phyloP scores from a whole-genome alignment of 176 grass and related monocot genomes.

The Rhynchospora breviuscula region DNA sequence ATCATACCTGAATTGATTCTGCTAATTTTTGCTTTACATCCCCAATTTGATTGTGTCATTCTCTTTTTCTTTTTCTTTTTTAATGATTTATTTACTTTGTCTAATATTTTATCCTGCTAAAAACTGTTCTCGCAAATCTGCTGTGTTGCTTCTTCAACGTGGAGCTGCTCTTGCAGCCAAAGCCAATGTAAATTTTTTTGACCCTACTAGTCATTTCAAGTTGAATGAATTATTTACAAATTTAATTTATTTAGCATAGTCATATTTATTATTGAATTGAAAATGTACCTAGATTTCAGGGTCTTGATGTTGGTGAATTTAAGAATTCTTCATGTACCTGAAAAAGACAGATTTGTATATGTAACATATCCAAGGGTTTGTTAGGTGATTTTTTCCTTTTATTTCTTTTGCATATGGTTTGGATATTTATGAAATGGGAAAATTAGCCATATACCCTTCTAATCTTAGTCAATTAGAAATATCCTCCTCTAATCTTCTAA shows the following conservation, averaged over 20 bases:
- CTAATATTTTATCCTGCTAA: constrained; percentile 23
- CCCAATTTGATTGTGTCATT: not conserved
- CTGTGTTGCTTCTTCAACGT: constrained; percentile 55
- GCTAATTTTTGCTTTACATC: not conserved
- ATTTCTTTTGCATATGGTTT: not conserved
- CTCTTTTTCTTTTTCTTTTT: not conserved
- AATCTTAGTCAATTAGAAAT: too few relatives aligned
- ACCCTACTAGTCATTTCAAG: not conserved
- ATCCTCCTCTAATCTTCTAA: too few relatives aligned
- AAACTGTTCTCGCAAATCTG: constrained; percentile 64
- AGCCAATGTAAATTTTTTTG: constrained; percentile 52
- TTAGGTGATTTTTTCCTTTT: not conserved
- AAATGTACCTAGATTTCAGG: not conserved
- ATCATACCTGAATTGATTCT: not conserved
- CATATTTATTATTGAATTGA: not conserved
- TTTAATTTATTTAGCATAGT: not conserved
- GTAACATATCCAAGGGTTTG: not conserved
- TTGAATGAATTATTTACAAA: not conserved
- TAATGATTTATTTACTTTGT: not conserved
- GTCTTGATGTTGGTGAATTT: not conserved
- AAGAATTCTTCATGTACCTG: not conserved
- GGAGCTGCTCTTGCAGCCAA: constrained; percentile 70
- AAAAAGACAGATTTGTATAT: not conserved
- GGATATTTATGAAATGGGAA: too few relatives aligned
- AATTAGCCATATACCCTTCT: too few relatives aligned